Conservation (phyloP, 257 asterid genomes). For the Cruciata laevipes region DNA sequence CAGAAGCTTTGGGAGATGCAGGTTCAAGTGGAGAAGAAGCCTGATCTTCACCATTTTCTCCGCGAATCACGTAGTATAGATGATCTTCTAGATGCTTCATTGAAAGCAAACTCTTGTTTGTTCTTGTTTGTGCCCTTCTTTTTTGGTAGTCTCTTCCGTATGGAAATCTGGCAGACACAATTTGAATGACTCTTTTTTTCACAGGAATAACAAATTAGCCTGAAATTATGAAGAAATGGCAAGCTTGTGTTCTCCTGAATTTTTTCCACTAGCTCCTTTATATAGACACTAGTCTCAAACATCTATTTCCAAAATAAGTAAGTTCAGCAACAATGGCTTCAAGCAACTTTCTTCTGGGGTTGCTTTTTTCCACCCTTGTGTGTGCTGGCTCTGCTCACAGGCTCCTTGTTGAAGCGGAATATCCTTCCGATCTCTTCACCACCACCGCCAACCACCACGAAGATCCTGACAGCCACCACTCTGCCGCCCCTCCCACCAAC, state of each 20-base stretch:
- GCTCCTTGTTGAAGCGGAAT: background rate
- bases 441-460: background rate
- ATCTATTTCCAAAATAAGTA: background rate
- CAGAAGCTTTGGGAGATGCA: conserved; percentile 49
- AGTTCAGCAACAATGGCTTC: conserved; percentile 16
- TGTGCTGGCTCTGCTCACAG: conserved; percentile 18
- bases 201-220: background rate
- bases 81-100: background rate
- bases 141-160: background rate
- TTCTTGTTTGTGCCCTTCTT: background rate
- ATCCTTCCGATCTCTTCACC: background rate
- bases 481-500: background rate
- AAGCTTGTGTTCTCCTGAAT: conserved; percentile 7
- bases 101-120: too few species aligned
- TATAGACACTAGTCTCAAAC: background rate
- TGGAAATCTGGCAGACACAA: background rate
- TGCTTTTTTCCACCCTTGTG: conserved; percentile 9
- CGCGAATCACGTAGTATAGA: background rate
- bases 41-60: conserved; percentile 1
- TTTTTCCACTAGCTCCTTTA: background rate
- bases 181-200: conserved; percentile 10
- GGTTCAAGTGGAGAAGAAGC: conserved; percentile 38
- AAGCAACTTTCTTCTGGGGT: background rate
- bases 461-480: background rate
- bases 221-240: background rate